A percentile compares a stretch with the other conserved stretches of the same genome.
These are phyloP conservation scores for Aspergillus proliferans DNA, from an alignment of 2,329 filamentous ascomycete species.

Conservation along the genomic window DNA sequence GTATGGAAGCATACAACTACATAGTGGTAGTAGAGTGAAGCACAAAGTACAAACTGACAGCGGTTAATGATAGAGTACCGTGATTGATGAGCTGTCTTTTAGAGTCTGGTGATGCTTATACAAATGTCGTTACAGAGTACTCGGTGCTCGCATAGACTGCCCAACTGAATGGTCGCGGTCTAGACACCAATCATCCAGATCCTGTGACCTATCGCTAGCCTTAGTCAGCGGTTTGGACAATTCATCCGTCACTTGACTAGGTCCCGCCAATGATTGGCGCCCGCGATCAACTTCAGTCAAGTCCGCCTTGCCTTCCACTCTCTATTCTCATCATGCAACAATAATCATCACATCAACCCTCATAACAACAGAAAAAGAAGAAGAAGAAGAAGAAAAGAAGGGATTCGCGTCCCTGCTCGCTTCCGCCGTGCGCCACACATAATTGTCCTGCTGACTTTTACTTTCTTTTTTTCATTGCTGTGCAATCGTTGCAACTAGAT, in stretches of 20 bases:
- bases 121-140: not conserved
- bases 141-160: not conserved
- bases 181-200: not conserved
- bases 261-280: not conserved
- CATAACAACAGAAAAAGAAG: not conserved
- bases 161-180: not conserved
- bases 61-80: not conserved
- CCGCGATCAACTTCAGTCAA: not conserved
- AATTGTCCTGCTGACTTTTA: not conserved
- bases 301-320: not conserved
- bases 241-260: not conserved
- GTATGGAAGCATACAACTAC: too few relatives aligned
- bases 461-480: not conserved
- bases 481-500: not conserved
- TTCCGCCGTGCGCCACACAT: not conserved
- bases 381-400: too few relatives aligned
- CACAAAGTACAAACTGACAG: slow-evolving; percentile 1
- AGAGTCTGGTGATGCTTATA: not conserved
- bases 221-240: not conserved
- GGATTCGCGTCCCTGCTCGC: not conserved
- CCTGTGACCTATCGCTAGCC: not conserved
- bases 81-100: slow-evolving; percentile 8
- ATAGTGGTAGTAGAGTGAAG: not conserved
- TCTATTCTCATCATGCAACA: not conserved
- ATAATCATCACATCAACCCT: not conserved